Evolutionary conservation across 106 monocot genomes (phyloP).

Genomic region (Ottelia alismoides): DNA sequence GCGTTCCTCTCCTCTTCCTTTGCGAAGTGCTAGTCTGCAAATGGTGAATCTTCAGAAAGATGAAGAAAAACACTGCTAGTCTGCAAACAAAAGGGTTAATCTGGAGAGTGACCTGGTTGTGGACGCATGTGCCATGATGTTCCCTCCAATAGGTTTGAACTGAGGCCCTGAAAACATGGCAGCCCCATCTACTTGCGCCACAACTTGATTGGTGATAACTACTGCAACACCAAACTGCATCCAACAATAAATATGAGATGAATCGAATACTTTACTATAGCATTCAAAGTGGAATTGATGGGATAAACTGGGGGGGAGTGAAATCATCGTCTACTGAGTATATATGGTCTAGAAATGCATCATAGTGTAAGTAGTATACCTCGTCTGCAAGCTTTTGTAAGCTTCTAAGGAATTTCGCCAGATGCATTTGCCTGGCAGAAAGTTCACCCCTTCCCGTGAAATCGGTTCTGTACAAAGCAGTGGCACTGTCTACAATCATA

Average conservation of each 20-base stretch:
- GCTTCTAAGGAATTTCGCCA: conserved; percentile 54
- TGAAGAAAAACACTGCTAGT: too few species aligned
- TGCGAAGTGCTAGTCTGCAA: conserved; percentile 44
- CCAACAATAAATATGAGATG: too few species aligned
- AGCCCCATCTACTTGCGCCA: conserved; percentile 94
- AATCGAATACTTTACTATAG: too few species aligned
- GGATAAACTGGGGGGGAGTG: too few species aligned
- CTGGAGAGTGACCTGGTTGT: conserved; percentile 55
- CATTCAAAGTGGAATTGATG: too few species aligned
- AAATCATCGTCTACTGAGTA: too few species aligned
- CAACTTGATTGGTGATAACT: conserved; percentile 92
- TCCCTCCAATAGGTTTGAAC: conserved; percentile 90
- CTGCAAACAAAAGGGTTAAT: not conserved
- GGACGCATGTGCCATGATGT: conserved; percentile 95
- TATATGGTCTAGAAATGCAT: too few species aligned
- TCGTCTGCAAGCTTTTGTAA: conserved; percentile 64
- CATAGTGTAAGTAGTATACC: conserved; percentile 9
- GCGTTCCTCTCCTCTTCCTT: conserved; percentile 72
- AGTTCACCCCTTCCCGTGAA: conserved; percentile 63
- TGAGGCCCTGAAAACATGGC: conserved; percentile 94
- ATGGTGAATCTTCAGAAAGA: too few species aligned
- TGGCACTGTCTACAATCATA: conserved; percentile 64
- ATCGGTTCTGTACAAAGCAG: conserved; percentile 58
- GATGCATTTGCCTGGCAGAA: conserved; percentile 63
- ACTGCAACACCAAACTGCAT: conserved; percentile 92